Base-by-base conservation (phyloP, 2,329 filamentous ascomycete genomes). In the Trematosphaeria pertusa region DNA sequence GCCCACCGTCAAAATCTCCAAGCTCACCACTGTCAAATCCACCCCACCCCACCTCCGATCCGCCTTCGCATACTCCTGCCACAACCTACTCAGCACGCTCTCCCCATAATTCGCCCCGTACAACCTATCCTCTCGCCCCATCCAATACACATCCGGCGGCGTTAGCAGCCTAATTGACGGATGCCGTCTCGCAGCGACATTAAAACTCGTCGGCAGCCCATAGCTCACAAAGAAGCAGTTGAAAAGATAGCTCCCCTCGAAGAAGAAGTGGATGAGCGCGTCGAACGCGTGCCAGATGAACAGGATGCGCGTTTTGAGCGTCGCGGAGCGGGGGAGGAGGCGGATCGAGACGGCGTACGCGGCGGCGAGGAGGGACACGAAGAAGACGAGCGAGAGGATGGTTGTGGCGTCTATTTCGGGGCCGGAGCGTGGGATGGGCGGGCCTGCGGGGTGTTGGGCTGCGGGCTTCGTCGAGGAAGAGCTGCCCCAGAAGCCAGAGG, bases 201-300 rank as follows among this genome's bases (percentile, higher is more conserved):
- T 59, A 46, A 71, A 70, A 30, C 58, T 59, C 30, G 71, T 70
- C 6, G 77, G 72, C 30, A 82, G 68, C 15, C 71, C 62, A 37
- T 73, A 73, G 62, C 78, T 85, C 58, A 81, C 81, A 80, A 91
- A 93, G 81, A 97, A 95, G 78, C 90, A 96, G 75, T 96, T 90
- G 80, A 91, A 97, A 18, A 97, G 84, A 73, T 91, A 97, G 64
- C 85, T 87, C 43, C 91, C 92, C 76, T 97, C 93, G 69, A 97
- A 88, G 70, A 91, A 79, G 73, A 95, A 85, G 77, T 99, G 94
- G 64, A 92, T 93, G 33, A 97, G 81, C 22, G 90, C 90, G 72
- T 97, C 92, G 75, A 96, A 95, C 28, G 89, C 82, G 76, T 97
- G 92, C 93, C 93, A 97, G 74, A 95, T 83, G 80, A 96, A 96